phyloP scores from a whole-genome alignment of 2,329 filamentous ascomycete species.

The Colletotrichum nymphaeae region DNA sequence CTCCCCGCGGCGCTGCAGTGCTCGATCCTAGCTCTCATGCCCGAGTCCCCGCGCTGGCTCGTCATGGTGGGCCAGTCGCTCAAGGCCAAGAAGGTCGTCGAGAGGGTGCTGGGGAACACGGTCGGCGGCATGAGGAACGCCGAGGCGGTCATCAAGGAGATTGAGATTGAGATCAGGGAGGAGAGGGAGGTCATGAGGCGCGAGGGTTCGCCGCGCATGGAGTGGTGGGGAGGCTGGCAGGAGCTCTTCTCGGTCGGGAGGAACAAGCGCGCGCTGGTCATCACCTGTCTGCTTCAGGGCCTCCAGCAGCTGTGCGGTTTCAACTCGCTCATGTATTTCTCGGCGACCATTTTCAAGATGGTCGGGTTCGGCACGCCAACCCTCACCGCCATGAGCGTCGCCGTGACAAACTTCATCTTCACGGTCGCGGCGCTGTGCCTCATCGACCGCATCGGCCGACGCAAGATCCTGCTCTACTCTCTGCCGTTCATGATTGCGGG shows the following conservation, averaged over 20 bases:
- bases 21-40: conserved; percentile 76
- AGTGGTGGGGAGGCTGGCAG: conserved; percentile 59
- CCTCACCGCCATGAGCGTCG: conserved; percentile 82
- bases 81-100: conserved; percentile 74
- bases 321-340: conserved; percentile 94
- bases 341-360: conserved; percentile 82
- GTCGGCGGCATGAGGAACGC: conserved; percentile 60
- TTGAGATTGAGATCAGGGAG: conserved; percentile 80
- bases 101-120: conserved; percentile 69
- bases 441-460: conserved; percentile 83
- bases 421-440: conserved; percentile 79
- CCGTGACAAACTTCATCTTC: conserved; percentile 85
- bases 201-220: conserved; percentile 47
- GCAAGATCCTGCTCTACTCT: conserved; percentile 83
- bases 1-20: conserved; percentile 78
- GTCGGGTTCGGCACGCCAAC: conserved; percentile 84
- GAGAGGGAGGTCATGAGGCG: conserved; percentile 68
- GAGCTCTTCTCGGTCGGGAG: conserved; percentile 68
- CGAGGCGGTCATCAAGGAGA: conserved; percentile 72
- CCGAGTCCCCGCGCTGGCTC: conserved; percentile 91
- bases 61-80: conserved; percentile 73
- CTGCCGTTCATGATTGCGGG: conserved; percentile 86
- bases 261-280: conserved; percentile 80
- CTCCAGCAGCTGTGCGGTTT: conserved; percentile 92
- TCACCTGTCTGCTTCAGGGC: conserved; percentile 88